Base-by-base conservation (phyloP, 495 filamentous ascomycete species). In the Neurospora sp. region DNA sequence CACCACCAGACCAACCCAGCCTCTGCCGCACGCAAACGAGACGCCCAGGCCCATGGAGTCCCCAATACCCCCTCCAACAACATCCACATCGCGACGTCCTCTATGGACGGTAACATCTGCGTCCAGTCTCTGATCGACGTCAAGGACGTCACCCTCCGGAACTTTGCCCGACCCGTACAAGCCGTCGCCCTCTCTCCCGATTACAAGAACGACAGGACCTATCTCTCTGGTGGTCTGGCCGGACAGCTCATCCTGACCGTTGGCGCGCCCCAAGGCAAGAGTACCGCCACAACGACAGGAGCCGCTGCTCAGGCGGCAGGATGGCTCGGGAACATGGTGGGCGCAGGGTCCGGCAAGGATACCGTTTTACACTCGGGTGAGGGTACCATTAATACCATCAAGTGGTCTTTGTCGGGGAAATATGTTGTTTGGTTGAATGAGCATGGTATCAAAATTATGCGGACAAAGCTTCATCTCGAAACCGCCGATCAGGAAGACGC, bases 391-490 rank as follows among this genome's bases (percentile, higher is more conserved):
- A 93, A 89, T 76, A 92, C 92, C 7, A 94, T 99, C 74, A 92
- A 94, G 80, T 99, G 94, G 93, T 97, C 94, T 0, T 79, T 93
- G 72, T 93, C 94, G 1, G 95, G 96, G 1, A 93, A 91, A 83
- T 98, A 92, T 79, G 92, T 98, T 3, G 92, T 89, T 0, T 99
- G 96, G 96, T 86, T 96, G 31, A 98, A 97, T 77, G 96, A 99
- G 81, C 91, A 95, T 77, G 96, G 96, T 1, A 94, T 97, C 78
- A 97, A 97, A 80, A 94, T 99, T 70, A 98, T 99, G 96, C 88
- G 96, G 62, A 93, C 93, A 5, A 94, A 94, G 78, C 81, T 97
- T 35, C 88, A 93, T 72, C 86, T 98, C 46, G 93, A 96, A 18
- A 90, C 86, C 42, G 87, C 87, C 7, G 92, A 96, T 74, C 81